A percentile compares a stretch with the other conserved stretches of the same genome.
Conservation (phyloP, 257 asterid genomes). For the Scutellaria barbata region DNA sequence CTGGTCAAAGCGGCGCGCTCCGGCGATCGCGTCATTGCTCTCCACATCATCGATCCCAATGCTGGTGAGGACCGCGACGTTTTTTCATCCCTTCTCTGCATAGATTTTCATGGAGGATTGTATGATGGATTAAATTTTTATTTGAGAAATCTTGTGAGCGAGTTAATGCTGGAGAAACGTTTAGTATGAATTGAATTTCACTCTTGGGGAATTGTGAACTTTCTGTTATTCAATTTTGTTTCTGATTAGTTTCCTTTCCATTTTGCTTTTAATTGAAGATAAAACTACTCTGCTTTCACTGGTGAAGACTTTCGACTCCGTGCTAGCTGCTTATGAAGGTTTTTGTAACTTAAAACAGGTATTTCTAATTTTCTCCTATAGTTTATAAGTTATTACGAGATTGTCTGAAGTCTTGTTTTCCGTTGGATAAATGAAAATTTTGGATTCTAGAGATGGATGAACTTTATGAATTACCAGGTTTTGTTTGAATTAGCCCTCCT, state of each 20-base stretch:
- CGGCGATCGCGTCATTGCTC: conserved; percentile 82
- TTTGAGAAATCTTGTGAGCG: not conserved
- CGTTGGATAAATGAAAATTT: not conserved
- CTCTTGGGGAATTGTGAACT: conserved; percentile 24
- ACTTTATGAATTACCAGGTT: not conserved
- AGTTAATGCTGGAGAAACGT: conserved; percentile 5
- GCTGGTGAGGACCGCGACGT: conserved; percentile 49
- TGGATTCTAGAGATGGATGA: not conserved
- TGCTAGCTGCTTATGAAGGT: conserved; percentile 85
- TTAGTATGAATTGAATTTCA: not conserved
- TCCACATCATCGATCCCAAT: conserved; percentile 62
- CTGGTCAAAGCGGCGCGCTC: conserved; percentile 72
- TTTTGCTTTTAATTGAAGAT: conserved; percentile 39
- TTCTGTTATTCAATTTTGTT: conserved; percentile 17
- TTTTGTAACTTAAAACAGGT: conserved; percentile 91
- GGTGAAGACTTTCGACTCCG: conserved; percentile 71
- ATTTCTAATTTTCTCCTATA: not conserved
- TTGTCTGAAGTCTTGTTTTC: conserved; percentile 25
- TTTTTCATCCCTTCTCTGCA: not conserved
- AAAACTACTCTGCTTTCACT: conserved; percentile 61
- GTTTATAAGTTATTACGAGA: not conserved
- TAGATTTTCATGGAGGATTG: not conserved
- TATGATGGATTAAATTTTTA: conserved; percentile 9
- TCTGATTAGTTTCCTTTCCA: conserved; percentile 22
- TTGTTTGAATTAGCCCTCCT: not conserved